Evolutionary conservation across 305 asterid genomes (phyloP), one percentile per base, ranked within the genome.

Genomic region (Solanum hybrid): DNA sequence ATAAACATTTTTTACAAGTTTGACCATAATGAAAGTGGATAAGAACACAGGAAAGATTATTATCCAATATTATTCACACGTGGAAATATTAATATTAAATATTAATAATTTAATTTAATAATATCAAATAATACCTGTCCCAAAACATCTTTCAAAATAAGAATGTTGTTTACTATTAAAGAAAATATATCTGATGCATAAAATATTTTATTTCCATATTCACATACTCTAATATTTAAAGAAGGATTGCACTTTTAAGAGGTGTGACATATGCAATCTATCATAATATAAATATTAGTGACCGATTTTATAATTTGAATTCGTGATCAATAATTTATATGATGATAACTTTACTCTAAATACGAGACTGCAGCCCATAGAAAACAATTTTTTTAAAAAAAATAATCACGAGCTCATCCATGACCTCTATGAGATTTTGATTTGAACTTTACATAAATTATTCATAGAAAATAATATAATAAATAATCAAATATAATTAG

Each of bases 241-340:
- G 7, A 5, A 17, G 11, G 3, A 10, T 24, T 2, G 0, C 31
- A 71, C 34, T 5, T 11, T 3, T 26, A 71, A 1, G 3, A 71
- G 4, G 3, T 26, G 2, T 11, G 17, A 71, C 6, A 3, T 4
- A 71, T 29, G 1, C 20, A 14, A 2, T 7, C 1, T 31, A 31
- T 7, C 8, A 31, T 75, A 16, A 31, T 17, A 71, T 12, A 72
- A 26, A 2, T 26, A 72, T 27, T 3, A 73, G 1, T 14, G 5
- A 29, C 0, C 4, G 4, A 0, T 14, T 73, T 0, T 13, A 29
- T 1, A 6, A 29, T 2, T 73, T 7, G 14, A 72, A 6, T 60
- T 60, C 0, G 2, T 60, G 2, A 56, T 60, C 5, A 60, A 60
- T 60, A 60, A 20, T 20, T 7, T 60, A 60, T 60, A 60, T 7